Conservation (phyloP, 495 filamentous ascomycete species). For the Aspergillus cavernicola region DNA sequence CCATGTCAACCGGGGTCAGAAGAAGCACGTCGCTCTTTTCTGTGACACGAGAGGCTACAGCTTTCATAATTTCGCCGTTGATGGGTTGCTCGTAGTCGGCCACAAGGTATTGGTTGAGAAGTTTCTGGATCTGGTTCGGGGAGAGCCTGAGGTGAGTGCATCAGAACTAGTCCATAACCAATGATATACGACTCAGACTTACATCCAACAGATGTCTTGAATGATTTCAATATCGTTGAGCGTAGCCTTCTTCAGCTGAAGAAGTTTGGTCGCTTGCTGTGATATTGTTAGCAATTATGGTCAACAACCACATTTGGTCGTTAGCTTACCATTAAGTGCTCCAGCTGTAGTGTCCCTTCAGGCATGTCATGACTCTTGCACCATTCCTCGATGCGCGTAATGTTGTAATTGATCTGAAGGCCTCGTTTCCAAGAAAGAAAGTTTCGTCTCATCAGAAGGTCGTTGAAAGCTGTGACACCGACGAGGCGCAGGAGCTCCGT, state of each 20-base stretch:
- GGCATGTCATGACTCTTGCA: conserved; percentile 99
- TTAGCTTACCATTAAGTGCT: conserved; percentile 86
- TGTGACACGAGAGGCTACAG: conserved; percentile 92
- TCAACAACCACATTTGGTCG: neutral
- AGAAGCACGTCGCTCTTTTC: conserved; percentile 98
- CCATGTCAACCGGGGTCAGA: conserved; percentile 93
- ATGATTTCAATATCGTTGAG: conserved; percentile 99
- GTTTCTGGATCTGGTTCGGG: conserved; percentile 97
- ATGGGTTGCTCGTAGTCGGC: conserved; percentile 99
- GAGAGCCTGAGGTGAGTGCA: conserved; percentile 62
- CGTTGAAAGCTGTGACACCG: conserved; percentile 98
- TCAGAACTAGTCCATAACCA: conserved; percentile 1
- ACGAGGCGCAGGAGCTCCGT: conserved; percentile 92
- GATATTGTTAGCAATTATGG: conserved; percentile 26
- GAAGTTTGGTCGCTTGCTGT: conserved; percentile 95
- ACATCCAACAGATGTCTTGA: conserved; percentile 99
- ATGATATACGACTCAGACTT: conserved; percentile 27
- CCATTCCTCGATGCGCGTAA: conserved; percentile 99
- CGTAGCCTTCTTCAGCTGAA: conserved; percentile 98
- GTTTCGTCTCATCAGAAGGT: conserved; percentile 94
- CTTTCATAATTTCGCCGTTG: conserved; percentile 99
- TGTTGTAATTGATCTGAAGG: conserved; percentile 99
- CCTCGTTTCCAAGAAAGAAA: conserved; percentile 99
- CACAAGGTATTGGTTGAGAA: conserved; percentile 97
- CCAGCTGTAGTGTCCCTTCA: conserved; percentile 92